A percentile compares a stretch with the other conserved stretches of the same genome.
These are phyloP conservation scores for Sclerotinia nivalis DNA, from an alignment of 2,329 filamentous ascomycete genomes.

Conservation along the genomic window DNA sequence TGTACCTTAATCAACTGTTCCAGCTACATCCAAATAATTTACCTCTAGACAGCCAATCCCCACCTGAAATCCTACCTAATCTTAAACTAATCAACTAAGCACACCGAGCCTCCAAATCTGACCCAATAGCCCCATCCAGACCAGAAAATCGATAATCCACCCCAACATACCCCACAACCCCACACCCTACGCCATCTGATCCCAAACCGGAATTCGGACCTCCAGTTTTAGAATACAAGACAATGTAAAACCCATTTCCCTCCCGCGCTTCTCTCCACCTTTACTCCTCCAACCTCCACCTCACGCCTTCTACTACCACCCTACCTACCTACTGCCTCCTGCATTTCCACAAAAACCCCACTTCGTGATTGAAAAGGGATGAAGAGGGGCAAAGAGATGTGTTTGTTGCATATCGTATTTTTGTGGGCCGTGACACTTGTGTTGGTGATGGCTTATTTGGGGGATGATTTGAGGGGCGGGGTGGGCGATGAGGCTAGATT, in stretches of 20 bases:
- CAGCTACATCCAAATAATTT: neutral
- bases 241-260: neutral
- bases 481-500: neutral
- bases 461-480: neutral
- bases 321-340: neutral
- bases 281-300: neutral
- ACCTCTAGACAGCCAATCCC: neutral
- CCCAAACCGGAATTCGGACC: neutral
- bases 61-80: neutral
- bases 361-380: neutral
- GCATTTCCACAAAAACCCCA: constrained; percentile 15
- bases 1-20: neutral
- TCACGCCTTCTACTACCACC: constrained; percentile 5
- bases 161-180: constrained; percentile 14
- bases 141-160: neutral
- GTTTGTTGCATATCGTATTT: constrained; percentile 14
- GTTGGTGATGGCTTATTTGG: neutral
- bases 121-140: neutral
- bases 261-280: neutral
- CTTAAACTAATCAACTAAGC: neutral
- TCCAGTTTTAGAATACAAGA: neutral
- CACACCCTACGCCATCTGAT: neutral
- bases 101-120: neutral
- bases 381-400: neutral
- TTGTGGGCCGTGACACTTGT: constrained; percentile 19